Percentiles rank a stretch among this genome's conserved stretches.
phyloP scores from a whole-genome alignment of 1,284 basidiomycete species.

The Serendipita sp. region DNA sequence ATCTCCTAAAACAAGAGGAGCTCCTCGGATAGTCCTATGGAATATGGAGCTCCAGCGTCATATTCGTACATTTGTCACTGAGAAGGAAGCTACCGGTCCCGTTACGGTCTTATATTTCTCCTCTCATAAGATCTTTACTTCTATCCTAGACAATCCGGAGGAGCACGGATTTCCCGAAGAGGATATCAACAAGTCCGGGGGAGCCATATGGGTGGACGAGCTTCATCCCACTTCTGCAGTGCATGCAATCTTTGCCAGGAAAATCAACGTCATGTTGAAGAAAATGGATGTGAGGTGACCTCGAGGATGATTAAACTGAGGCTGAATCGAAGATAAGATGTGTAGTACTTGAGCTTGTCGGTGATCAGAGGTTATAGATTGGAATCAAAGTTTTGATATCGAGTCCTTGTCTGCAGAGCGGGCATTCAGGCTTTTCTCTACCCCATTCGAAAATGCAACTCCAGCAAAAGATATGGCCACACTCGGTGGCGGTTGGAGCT shows the following conservation, averaged over 20 bases:
- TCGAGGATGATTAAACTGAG: not conserved
- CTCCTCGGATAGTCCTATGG: slow-evolving; percentile 1
- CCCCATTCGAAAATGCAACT: slow-evolving; percentile 80
- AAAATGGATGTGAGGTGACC: not conserved
- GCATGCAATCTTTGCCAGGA: slow-evolving; percentile 8
- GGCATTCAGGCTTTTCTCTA: slow-evolving; percentile 48
- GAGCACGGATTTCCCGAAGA: slow-evolving; percentile 6
- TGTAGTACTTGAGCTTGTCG: not conserved
- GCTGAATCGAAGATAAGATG: not conserved
- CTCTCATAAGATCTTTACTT: slow-evolving; percentile 7
- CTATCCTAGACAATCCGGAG: slow-evolving; percentile 8
- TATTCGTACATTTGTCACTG: not conserved
- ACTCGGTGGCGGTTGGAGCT: slow-evolving; percentile 76
- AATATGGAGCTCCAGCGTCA: not conserved
- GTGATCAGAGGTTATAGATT: not conserved
- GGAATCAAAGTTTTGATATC: not conserved
- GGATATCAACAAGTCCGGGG: slow-evolving; percentile 7
- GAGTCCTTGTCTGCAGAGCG: not conserved
- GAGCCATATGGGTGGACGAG: slow-evolving; percentile 11
- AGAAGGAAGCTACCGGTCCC: slow-evolving; percentile 5
- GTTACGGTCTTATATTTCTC: slow-evolving; percentile 10
- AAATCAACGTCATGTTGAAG: not conserved
- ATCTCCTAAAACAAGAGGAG: not conserved
- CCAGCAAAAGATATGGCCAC: slow-evolving; percentile 93
- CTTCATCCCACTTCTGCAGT: slow-evolving; percentile 12